Conservation (phyloP, 1,284 basidiomycete species). For the Boletellus dicymbophilus region DNA sequence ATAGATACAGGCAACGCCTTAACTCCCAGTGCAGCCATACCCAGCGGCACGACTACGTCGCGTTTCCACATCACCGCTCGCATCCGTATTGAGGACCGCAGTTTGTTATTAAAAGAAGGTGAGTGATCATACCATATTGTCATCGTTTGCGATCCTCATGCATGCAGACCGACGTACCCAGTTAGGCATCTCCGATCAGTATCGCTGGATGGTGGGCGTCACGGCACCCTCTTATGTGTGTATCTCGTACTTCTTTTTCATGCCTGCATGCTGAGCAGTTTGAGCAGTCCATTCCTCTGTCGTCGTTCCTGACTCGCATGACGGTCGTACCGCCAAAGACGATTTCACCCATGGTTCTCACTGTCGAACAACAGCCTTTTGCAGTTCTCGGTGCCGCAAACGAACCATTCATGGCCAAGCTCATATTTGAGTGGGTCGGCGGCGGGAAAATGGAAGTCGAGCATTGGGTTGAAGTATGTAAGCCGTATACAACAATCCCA, state of each 20-base stretch:
- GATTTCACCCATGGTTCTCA: slow-evolving; percentile 35
- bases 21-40: slow-evolving; percentile 10
- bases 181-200: slow-evolving; percentile 42
- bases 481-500: not conserved
- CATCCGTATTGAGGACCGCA: slow-evolving; percentile 62
- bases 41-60: slow-evolving; percentile 36
- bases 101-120: slow-evolving; percentile 62
- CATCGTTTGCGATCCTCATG: slow-evolving; percentile 4
- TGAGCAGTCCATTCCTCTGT: slow-evolving; percentile 34
- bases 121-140: not conserved
- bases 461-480: slow-evolving; percentile 74
- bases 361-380: slow-evolving; percentile 55
- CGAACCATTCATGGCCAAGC: slow-evolving; percentile 62
- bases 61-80: slow-evolving; percentile 71
- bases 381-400: slow-evolving; percentile 55
- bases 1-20: slow-evolving; percentile 1
- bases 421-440: slow-evolving; percentile 55
- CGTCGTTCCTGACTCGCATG: slow-evolving; percentile 48
- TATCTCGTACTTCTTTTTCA: slow-evolving; percentile 9
- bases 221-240: slow-evolving; percentile 72
- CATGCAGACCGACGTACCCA: slow-evolving; percentile 45
- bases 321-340: slow-evolving; percentile 41
- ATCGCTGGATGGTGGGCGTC: slow-evolving; percentile 72
- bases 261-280: slow-evolving; percentile 1
- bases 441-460: slow-evolving; percentile 52